Base-by-base conservation (phyloP, 2,329 filamentous ascomycete genomes). In the Coniochaeta sp. region DNA sequence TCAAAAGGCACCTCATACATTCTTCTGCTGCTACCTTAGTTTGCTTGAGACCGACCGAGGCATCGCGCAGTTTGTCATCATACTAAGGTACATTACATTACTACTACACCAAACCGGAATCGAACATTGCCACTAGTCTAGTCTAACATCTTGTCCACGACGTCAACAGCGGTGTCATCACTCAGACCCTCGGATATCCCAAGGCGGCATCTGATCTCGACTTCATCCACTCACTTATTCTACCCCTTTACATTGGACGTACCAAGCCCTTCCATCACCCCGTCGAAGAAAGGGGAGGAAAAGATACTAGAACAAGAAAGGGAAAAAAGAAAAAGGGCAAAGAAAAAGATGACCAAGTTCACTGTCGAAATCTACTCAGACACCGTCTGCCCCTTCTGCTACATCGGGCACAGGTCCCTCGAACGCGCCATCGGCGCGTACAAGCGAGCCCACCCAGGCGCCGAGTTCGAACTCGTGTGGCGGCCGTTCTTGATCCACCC, bases 331-430 rank as follows among this genome's bases (percentile, higher is more conserved):
- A 38, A 4, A 38, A 38, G 16, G n/a, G 38, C 4, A 7, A 4
- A 17, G n/a, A 40, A n/a, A 40, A n/a, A n/a, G 10, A 56, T 56
- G 54, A 22, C 54, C 28, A 56, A 19, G 22, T 22, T 56, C 26
- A 56, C 44, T 12, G 75, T 83, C 61, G 77, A 81, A 55, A 70
- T 81, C 54, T 78, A 81, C 64, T 70, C 77, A 40, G 81, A 83
- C 66, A 73, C 79, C 7, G 70, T 80, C 40, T 84, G 81, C 61
- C 79, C 80, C 4, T 82, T 79, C 72, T 81, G 78, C 64, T 83
- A 80, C 64, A 72, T 83, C 61, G 75, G 76, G 60, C 75, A 80
- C 62, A 75, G 72, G 60, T 76, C 74, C 59, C 72, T 83, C 58
- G 75, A 80, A 61, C 64, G 62, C 14, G 79, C 80, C 59, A 79